These are phyloP conservation scores for Phytophthora multivora DNA, from an alignment of 352 stramenopile species.

Conservation along the genomic window DNA sequence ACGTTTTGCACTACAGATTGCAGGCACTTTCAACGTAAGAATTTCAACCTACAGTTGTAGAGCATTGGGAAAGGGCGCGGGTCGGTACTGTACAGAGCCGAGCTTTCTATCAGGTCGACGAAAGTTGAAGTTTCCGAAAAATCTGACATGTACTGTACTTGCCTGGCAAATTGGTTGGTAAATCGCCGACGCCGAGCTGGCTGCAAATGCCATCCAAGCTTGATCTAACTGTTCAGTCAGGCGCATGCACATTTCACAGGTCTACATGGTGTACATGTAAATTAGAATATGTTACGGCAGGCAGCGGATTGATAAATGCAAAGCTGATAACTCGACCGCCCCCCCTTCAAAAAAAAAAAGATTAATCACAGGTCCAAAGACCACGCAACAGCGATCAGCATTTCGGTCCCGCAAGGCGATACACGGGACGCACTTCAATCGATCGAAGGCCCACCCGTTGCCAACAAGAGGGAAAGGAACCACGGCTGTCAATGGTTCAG, in stretches of 20 bases:
- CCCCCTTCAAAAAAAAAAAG: too few species aligned
- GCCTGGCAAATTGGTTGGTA: neutral
- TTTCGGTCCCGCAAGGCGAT: neutral
- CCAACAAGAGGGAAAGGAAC: neutral
- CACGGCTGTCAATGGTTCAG: conserved; percentile 4
- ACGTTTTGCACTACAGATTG: too few species aligned
- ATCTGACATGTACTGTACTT: neutral
- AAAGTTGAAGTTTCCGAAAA: conserved; percentile 9
- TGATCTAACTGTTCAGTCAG: too few species aligned
- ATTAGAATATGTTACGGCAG: too few species aligned
- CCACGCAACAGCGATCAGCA: neutral
- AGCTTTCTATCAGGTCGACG: conserved; percentile 3
- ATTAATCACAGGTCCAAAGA: neutral
- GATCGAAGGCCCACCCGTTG: neutral
- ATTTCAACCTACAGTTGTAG: neutral
- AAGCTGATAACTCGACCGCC: too few species aligned
- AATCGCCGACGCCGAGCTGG: too few species aligned
- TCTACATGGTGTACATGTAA: too few species aligned
- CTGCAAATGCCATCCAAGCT: too few species aligned
- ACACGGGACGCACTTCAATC: neutral
- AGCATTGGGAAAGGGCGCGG: conserved; percentile 1
- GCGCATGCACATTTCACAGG: too few species aligned
- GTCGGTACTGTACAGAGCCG: neutral
- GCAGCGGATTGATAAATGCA: too few species aligned
- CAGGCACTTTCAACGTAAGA: too few species aligned